Evolutionary conservation across 768 basidiomycete genomes (phyloP), one percentile per base, ranked within the genome.

Genomic region (Boletus sp.): DNA sequence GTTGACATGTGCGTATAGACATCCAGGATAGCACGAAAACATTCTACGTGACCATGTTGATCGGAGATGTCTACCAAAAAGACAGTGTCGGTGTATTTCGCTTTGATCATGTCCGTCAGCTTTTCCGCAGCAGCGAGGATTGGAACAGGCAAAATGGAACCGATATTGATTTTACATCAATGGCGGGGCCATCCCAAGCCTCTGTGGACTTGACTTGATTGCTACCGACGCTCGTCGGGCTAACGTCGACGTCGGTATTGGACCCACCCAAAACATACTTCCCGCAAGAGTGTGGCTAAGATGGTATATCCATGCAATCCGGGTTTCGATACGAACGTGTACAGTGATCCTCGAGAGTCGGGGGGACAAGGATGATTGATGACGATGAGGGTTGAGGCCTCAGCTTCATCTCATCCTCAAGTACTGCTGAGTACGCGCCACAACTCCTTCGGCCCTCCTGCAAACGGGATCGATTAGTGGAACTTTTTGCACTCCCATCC

Each of bases 211-310:
- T 70, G n/a, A 80, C 62, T 30, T 67, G 51, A 46, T 81, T 51
- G 7, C 62, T 73, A 6, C 79, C 79, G 5, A 64, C 55, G 56
- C 78, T 79, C 40, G 73, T 76, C 21, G 79, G 79, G 59, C 79
- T 79, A 43, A 9, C 33, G 11, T 19, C 7, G 13, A 21, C 1
- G 34, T 57, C 39, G 33, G n/a, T 27, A 7, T 14, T 3, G 3
- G 41, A 7, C 1, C 17, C 10, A 29, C 19, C 7, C 11, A 39
- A 49, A 14, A 19, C 8, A 15, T 19, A 39, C 69, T 40, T 55
- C 51, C 69, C 69, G 70, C 54, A 70, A 58, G 53, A 70, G 51
- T 2, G 59, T 48, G 19, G 41, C n/a, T 1, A 60, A 4, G 40
- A 72, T 23, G 40, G 50, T 52, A 21, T 61, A 70, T 14, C 35